Base-by-base conservation (phyloP, 2,329 filamentous ascomycete genomes). In the Aureobasidium sp. region DNA sequence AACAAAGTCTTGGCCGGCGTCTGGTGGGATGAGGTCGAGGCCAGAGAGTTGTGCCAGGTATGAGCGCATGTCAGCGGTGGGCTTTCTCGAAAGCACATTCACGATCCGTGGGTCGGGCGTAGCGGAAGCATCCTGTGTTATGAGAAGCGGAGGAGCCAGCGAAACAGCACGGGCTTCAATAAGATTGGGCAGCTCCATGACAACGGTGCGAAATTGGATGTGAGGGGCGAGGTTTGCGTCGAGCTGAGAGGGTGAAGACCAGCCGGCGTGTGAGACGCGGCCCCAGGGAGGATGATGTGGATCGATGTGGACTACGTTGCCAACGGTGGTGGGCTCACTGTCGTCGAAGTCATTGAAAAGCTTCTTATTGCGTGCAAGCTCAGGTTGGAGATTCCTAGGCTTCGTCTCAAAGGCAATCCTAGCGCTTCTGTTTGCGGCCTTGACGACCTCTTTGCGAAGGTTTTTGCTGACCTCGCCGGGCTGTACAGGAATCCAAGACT, bases 81-180 rank as follows among this genome's bases (percentile, higher is more conserved):
- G 78, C 2, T 85, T 83, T 59, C 91, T 80, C 69, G 89, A 88
- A 6, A 97, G 80, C 14, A 92, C 74, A 5, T 82, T 83, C 7
- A 92, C 83, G 1, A 89, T 85, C 35, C 86, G 82, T 12, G 83
- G 78, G 67, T 92, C 87, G 1, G 89, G 82, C 64, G 74, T 66
- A 65, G 74, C 66, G 67, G 73, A 60, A 56, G 73, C 65, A 63
- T 70, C 17, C 75, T 76, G 62, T 14, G 64, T 33, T 3, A 12
- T 33, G 3, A 33, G 31, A 12, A 33, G 31, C 31, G 79, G 76
- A 66, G 87, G 90, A 0, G 89, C 90, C 40, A 96, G 82, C 0
- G 90, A 91, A n/a, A 97, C 85, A 0, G 91, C 93, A 73, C 93
- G 93, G 11, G 90, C 93, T 77, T 97, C 93, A 65, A 97, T 89